phyloP scores from a whole-genome alignment of 169 alveolate genomes.

The Theileria luwenshuni region DNA sequence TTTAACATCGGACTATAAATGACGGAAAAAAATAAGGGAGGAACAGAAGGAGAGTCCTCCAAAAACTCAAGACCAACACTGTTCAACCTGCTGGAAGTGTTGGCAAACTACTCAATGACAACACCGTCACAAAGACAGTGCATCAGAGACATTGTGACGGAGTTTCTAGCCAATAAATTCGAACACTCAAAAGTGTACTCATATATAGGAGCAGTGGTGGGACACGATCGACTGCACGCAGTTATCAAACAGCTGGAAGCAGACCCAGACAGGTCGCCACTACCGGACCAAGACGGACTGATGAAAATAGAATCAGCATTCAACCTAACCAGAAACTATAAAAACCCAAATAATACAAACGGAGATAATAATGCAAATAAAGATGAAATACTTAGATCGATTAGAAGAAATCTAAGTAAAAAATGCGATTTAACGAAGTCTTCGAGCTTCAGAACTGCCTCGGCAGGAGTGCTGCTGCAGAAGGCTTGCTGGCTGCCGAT shows the following conservation, averaged over 20 bases:
- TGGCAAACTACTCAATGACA: conserved; percentile 85
- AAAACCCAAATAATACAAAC: conserved; percentile 20
- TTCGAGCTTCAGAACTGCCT: conserved; percentile 44
- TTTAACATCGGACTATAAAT: no score
- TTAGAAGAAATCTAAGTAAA: conserved; percentile 57
- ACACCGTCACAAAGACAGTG: conserved; percentile 89
- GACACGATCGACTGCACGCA: conserved; percentile 84
- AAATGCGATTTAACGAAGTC: conserved; percentile 29
- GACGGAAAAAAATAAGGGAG: conserved; percentile 14
- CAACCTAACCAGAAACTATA: conserved; percentile 77
- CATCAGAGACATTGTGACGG: conserved; percentile 85
- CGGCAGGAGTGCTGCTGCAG: conserved; percentile 68
- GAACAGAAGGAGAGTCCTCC: conserved; percentile 20
- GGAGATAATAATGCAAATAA: conserved; percentile 20
- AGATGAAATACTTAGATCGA: conserved; percentile 61
- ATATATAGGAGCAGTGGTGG: conserved; percentile 86
- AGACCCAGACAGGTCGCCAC: conserved; percentile 79
- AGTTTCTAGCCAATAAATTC: conserved; percentile 83
- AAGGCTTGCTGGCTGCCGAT: conserved; percentile 80
- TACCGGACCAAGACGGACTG: conserved; percentile 85
- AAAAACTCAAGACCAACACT: conserved; percentile 79
- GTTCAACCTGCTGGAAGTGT: conserved; percentile 81
- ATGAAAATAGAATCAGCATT: conserved; percentile 84
- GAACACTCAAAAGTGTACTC: conserved; percentile 86
- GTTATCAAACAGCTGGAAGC: conserved; percentile 81